Base-by-base conservation (phyloP, 148 eudicot genomes). In the Amaranthus palmeri region DNA sequence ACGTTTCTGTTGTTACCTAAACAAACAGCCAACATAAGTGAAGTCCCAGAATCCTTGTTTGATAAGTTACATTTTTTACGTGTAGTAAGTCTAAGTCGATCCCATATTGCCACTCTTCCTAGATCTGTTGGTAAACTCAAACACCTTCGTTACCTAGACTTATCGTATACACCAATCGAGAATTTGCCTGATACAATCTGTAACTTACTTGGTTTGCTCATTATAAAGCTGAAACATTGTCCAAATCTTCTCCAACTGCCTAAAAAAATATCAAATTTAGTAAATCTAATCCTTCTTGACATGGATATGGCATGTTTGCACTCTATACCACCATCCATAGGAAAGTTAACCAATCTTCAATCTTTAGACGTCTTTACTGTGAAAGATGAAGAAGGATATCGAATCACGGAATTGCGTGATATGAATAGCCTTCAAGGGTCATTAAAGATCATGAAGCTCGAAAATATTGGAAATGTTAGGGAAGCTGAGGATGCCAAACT, bases 71-170 rank as follows among this genome's bases (percentile, higher is more conserved):
- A 18, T 10, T 57, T 15, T 18, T 10, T 57, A 10, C 57, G 70
- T 0, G 58, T 67, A 67, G 57, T 67, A 17, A 67, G 43, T 57
- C 42, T 67, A 10, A 56, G 40, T 8, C 25, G 41, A n/a, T 70
- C 63, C 44, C 36, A 13, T 6, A 56, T 46, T 17, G 47, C 14
- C 41, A 15, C 43, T 15, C 71, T 74, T 11, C 75, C 75, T 40
- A 44, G 46, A 62, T 62, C 61, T 0, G 8, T 72, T 8, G 8
- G 75, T 3, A 72, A 63, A 15, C 75, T 72, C 13, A 54, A 52
- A n/a, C 75, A 72, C 14, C 60, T 72, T 10, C 75, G 67, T n/a
- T 52, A 43, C 69, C 43, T 72, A 42, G 69, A 72, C 15, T 64
- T 45, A 48, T 70, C 73, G 5, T 10, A 70, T 49, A 70, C 73